Base-by-base conservation (phyloP, 2,329 filamentous ascomycete genomes). In the Pestalotiopsis sp. region DNA sequence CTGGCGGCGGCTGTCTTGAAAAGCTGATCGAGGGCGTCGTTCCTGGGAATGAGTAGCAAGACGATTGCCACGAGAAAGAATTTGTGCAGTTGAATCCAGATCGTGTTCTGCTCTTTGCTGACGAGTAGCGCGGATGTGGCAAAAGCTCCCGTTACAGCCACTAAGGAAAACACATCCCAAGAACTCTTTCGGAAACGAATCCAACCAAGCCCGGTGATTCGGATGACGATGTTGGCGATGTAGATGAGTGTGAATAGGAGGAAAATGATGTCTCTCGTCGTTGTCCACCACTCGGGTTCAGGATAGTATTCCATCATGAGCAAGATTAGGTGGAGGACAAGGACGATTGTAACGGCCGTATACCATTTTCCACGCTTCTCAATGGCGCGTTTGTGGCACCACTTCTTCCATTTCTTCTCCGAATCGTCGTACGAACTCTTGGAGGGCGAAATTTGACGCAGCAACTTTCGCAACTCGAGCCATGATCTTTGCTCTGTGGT, bases 1-100 rank as follows among this genome's bases (percentile, higher is more conserved):
- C 93, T 97, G 65, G 95, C 96, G 11, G 96, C 96, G 0, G 95
- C 97, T 1, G 97, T 99, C 80, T 99, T 99, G 88, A 99, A 99
- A 0, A 99, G 88, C 78, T 99, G 96, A 77, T 99, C 97, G 24
- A 99, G 87, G 63, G 97, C 94, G 74, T 99, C 97, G 77, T 99
- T 99, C 64, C 97, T 89, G 1, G 96, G 96, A 69, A 99, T 99
- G 40, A 99, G 87, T 64, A 99, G 84, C 9, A 98, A 85, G 2
- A 96, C 91, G 66, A 98, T 92, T 9, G 93, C 91, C 22, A 98
- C 96, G 39, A 99, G 86, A 78, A 97, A 98, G 69, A 97, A 88
- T 80, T 99, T 99, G 83, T 98, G 94, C 39, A 98, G 81, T 80
- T 94, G 92, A 40, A 91, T 85, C 73, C 95, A 94, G 1, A 86